Percentiles rank a stretch among this genome's conserved stretches.
Conservation (phyloP, 352 stramenopile species). For the Globisporangium takayamanum region DNA sequence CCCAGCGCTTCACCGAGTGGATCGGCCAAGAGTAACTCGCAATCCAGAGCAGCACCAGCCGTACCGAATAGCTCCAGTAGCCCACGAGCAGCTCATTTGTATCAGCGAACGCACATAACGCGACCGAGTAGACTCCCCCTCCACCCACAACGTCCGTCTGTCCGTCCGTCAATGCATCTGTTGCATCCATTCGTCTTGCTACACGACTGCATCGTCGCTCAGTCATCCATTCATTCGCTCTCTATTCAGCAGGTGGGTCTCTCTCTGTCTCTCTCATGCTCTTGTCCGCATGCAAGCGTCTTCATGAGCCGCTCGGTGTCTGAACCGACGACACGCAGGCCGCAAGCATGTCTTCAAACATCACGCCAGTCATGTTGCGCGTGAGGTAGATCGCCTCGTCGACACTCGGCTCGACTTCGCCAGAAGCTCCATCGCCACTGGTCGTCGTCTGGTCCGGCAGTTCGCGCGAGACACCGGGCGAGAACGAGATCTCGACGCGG, state of each 20-base stretch:
- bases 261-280: background rate
- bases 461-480: conserved; percentile 54
- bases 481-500: conserved; percentile 84
- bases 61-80: background rate
- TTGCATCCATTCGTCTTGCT: background rate
- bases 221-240: background rate
- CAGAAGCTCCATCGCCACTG: background rate
- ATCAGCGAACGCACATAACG: no score
- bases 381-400: conserved; percentile 80
- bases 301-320: conserved; percentile 10
- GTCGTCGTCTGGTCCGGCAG: conserved; percentile 10
- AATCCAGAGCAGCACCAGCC: background rate
- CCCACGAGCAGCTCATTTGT: no score
- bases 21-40: conserved; percentile 63
- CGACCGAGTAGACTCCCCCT: no score
- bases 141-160: no score
- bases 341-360: conserved; percentile 87
- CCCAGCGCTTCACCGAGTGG: conserved; percentile 78
- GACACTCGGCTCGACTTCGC: conserved; percentile 15
- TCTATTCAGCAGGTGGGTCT: background rate
- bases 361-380: conserved; percentile 80
- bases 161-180: background rate
- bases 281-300: background rate
- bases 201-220: no score
- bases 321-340: conserved; percentile 78